A percentile compares a stretch with the other conserved stretches of the same genome.
Evolutionary conservation across 768 basidiomycete species (phyloP).

Genomic region (Coprinellus aureogranulatus): DNA sequence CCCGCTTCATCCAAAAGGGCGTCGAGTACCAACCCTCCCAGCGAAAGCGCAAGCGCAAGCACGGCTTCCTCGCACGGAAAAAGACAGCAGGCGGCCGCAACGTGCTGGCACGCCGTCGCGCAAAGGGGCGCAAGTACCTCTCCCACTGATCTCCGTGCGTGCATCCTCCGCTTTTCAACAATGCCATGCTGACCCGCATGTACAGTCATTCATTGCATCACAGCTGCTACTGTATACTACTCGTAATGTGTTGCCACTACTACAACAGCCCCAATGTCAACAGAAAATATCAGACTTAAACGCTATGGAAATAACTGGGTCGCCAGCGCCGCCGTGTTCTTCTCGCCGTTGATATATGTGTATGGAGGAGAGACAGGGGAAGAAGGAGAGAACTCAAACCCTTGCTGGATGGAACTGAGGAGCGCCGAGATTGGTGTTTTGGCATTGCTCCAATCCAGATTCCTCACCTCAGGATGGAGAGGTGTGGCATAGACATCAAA

Average conservation of each 20-base stretch:
- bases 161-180: too few relatives aligned
- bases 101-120: conserved; percentile 64
- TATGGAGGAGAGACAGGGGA: conserved; percentile 60
- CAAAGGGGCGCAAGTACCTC: conserved; percentile 76
- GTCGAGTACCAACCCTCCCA: conserved; percentile 98
- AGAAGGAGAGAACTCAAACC: conserved; percentile 66
- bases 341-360: conserved; percentile 30
- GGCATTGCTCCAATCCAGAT: conserved; percentile 5
- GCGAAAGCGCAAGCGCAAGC: conserved; percentile 86
- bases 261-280: not conserved
- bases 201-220: not conserved
- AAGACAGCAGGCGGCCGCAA: conserved; percentile 67
- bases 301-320: conserved; percentile 13
- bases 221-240: not conserved
- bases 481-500: conserved; percentile 1
- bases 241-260: not conserved
- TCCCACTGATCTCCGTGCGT: conserved; percentile 53
- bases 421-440: conserved; percentile 70
- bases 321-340: conserved; percentile 3
- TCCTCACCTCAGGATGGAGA: not conserved
- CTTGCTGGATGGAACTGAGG: conserved; percentile 60
- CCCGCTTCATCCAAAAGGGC: conserved; percentile 69
- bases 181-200: not conserved
- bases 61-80: conserved; percentile 84
- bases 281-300: not conserved